phyloP scores from a whole-genome alignment of 345 rosid species.

The Pseudoturritis turrita region DNA sequence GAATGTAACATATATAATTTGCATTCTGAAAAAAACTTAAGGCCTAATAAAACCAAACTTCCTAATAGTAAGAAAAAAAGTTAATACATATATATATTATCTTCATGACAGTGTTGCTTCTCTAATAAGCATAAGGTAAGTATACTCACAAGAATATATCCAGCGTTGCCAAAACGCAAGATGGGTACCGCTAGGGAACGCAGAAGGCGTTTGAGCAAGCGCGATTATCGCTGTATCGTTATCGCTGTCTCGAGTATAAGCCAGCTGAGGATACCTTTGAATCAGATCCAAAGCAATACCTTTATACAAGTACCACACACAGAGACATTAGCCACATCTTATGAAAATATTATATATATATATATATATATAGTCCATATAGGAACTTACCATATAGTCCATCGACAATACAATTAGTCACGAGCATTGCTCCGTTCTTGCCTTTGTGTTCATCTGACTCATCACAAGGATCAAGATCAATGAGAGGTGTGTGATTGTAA shows the following conservation, averaged over 20 bases:
- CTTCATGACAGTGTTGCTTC: not conserved
- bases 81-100: not conserved
- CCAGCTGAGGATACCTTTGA: conserved; percentile 39
- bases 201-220: conserved; percentile 61
- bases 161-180: conserved; percentile 55
- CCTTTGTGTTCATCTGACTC: conserved; percentile 31
- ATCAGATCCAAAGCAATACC: conserved; percentile 71
- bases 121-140: not conserved
- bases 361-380: not conserved
- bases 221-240: conserved; percentile 52
- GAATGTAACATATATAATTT: not conserved
- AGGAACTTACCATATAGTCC: conserved; percentile 51
- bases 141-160: conserved; percentile 47
- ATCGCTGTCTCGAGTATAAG: conserved; percentile 49
- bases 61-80: not conserved
- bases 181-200: conserved; percentile 54
- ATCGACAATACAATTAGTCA: conserved; percentile 58
- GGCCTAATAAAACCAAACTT: not conserved
- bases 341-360: not conserved
- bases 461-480: conserved; percentile 45
- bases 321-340: not conserved
- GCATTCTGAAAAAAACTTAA: not conserved
- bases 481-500: conserved; percentile 39
- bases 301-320: not conserved
- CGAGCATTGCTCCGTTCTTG: conserved; percentile 52